Evolutionary conservation across 2,329 filamentous ascomycete genomes (phyloP), one percentile per base, ranked within the genome.

Genomic region (Colletotrichum liaoningense): DNA sequence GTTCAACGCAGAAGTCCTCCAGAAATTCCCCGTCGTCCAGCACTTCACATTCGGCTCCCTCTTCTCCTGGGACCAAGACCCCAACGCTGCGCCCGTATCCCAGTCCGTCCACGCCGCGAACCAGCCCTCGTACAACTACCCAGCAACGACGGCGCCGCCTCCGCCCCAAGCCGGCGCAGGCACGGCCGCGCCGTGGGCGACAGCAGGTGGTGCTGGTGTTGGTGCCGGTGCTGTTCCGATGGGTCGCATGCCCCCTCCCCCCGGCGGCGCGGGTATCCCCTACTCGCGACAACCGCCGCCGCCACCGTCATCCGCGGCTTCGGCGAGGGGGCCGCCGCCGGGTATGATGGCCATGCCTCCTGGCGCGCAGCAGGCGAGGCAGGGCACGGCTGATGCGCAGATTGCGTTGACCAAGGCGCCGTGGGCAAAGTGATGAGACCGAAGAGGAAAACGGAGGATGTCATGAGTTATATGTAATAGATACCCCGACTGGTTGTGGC

Each of bases 21-120:
- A 94, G 52, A 99, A 99, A 82, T 98, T 98, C 80, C 97, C 97
- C 3, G 97, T 99, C 3, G 95, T 99, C n/a, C 97, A 99, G 83
- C 97, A 99, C 83, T 98, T 97, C 77, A 90, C 89, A 3, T 96
- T 97, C 77, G 94, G 94, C 30, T 93, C 92, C 6, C 84, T 97
- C n/a, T 95, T 96, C 80, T 90, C 89, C 49, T 96, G 93, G 93
- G 91, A 94, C 2, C 83, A 81, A 59, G 92, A 95, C 79, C 92
- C 92, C 0, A 84, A 89, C 67, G 91, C 92, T 1, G 77, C 82
- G 1, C 76, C 81, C 1, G 87, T 88, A 0, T 78, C 84, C 7
- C 80, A 86, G 28, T 89, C 89, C 7, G 83, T 89, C 0, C 92
- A 94, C 80, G 86, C 90, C 79, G 82, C 83, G 22, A 91, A 86